Conservation (phyloP, 768 basidiomycete species). For the Pleurotus ostreatus region DNA sequence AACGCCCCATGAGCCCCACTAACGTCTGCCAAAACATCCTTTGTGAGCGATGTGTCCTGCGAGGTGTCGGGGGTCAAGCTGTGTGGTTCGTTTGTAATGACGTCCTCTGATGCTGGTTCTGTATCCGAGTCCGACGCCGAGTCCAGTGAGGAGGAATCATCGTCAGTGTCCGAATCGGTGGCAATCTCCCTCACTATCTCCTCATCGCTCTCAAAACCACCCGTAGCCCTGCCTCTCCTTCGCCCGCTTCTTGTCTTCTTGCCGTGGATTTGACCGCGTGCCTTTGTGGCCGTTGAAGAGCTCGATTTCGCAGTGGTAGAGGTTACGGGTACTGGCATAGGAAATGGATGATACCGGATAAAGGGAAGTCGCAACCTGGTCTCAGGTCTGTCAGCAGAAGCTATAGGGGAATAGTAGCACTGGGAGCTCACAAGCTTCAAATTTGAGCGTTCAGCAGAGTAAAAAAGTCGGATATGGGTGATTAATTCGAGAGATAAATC, state of each 20-base stretch:
- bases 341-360: not conserved
- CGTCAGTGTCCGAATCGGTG: conserved; percentile 64
- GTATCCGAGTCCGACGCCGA: conserved; percentile 69
- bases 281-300: conserved; percentile 26
- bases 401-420: conserved; percentile 7
- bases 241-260: conserved; percentile 47
- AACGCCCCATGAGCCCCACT: conserved; percentile 41
- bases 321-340: conserved; percentile 26
- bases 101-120: conserved; percentile 65
- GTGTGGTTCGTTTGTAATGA: conserved; percentile 44
- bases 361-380: conserved; percentile 6
- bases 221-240: conserved; percentile 60
- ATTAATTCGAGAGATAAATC: not conserved
- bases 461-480: not conserved
- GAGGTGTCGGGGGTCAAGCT: conserved; percentile 67
- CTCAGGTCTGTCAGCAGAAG: conserved; percentile 6
- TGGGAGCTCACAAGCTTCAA: not conserved
- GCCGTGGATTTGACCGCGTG: conserved; percentile 26
- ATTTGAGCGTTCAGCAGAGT: not conserved
- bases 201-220: conserved; percentile 67
- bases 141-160: conserved; percentile 53
- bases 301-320: conserved; percentile 26
- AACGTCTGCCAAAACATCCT: conserved; percentile 19
- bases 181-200: conserved; percentile 70
- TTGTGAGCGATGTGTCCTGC: conserved; percentile 33